Percentiles rank a stretch among this genome's conserved stretches.
Evolutionary conservation across 495 filamentous ascomycete species (phyloP).

Genomic region (Neurospora cerealis): DNA sequence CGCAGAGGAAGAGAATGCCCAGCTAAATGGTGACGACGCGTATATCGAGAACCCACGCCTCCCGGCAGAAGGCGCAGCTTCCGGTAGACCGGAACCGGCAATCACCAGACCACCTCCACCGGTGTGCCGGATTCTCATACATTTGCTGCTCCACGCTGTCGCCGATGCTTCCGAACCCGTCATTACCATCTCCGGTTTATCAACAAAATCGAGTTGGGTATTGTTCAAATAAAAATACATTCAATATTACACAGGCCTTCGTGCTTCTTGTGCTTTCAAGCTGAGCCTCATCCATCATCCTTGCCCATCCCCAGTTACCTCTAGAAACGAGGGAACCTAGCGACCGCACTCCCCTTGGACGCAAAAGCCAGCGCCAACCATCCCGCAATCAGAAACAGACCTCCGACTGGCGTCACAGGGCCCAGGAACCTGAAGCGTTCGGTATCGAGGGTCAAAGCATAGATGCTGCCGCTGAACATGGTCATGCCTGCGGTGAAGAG

Average conservation of each 20-base stretch:
- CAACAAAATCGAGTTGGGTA: not conserved
- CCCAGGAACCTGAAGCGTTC: constrained; percentile 44
- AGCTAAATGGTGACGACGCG: not conserved
- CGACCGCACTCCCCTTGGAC: not conserved
- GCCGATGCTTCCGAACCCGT: not conserved
- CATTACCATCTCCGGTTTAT: no score
- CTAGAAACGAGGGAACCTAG: not conserved
- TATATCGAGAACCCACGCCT: not conserved
- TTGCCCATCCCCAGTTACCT: not conserved
- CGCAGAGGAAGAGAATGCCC: not conserved
- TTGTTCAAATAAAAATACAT: not conserved
- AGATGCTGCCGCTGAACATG: constrained; percentile 53
- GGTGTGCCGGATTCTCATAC: not conserved
- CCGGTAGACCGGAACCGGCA: not conserved
- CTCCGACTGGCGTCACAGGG: constrained; percentile 51
- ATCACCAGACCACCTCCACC: not conserved
- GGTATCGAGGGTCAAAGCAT: constrained; percentile 47
- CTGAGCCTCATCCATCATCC: not conserved
- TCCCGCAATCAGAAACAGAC: constrained; percentile 46
- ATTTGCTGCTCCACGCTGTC: not conserved
- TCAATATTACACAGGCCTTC: not conserved
- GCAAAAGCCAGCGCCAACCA: constrained; percentile 32
- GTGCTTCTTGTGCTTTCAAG: not conserved
- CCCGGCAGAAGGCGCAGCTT: not conserved
- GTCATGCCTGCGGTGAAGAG: constrained; percentile 39